These are phyloP conservation scores for Cucumis hystrix DNA, from an alignment of 306 rosid genomes.

Conservation along the genomic window DNA sequence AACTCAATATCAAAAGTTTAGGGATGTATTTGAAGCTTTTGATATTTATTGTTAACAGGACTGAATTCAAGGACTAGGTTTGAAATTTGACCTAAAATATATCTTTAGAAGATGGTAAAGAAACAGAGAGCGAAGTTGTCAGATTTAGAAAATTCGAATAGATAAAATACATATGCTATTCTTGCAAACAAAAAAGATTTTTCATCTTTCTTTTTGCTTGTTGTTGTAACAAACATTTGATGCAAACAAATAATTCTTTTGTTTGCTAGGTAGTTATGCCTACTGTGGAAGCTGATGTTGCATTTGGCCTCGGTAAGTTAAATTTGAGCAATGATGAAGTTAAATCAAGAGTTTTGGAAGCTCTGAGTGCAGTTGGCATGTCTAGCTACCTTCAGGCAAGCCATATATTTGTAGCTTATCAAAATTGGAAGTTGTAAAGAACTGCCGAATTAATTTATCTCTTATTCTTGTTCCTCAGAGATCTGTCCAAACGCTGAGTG, in stretches of 20 bases:
- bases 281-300: constrained; percentile 76
- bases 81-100: not conserved
- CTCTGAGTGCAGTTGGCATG: constrained; percentile 59
- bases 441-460: not conserved
- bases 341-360: constrained; percentile 49
- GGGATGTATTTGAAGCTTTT: not conserved
- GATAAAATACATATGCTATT: not conserved
- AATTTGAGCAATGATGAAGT: constrained; percentile 49
- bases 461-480: constrained; percentile 26
- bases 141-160: not conserved
- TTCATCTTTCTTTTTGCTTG: not conserved
- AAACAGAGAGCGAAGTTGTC: not conserved
- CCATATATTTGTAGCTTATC: not conserved
- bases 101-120: not conserved
- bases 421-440: not conserved
- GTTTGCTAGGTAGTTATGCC: constrained; percentile 72
- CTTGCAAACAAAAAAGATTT: not conserved
- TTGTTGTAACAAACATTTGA: not conserved
- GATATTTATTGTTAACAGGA: not conserved
- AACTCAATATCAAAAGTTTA: not conserved
- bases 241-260: not conserved
- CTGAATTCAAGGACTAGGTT: not conserved
- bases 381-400: constrained; percentile 57
- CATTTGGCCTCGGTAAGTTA: constrained; percentile 79
- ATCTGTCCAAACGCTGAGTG: constrained; percentile 80